These are phyloP conservation scores for Fraxinus ornus DNA, from an alignment of 305 asterid species.

Conservation along the genomic window DNA sequence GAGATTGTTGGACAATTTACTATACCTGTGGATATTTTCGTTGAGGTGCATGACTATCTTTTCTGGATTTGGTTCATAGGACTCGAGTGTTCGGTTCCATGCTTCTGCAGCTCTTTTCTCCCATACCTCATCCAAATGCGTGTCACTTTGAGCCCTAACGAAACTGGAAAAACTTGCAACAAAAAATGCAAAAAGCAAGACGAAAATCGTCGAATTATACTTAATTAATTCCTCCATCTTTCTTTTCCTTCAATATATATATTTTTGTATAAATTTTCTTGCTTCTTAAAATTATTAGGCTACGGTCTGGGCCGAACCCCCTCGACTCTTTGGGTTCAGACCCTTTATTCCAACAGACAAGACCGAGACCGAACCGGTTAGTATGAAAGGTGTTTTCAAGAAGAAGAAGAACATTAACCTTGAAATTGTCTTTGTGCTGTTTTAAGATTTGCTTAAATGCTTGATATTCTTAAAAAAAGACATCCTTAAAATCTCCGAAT, in stretches of 20 bases:
- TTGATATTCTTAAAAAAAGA: neutral
- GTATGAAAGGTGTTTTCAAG: neutral
- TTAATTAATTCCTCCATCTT: neutral
- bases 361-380: neutral
- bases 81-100: slow-evolving; percentile 23
- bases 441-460: neutral
- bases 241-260: neutral
- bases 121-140: slow-evolving; percentile 18
- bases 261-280: neutral
- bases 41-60: slow-evolving; percentile 19
- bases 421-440: neutral
- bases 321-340: neutral
- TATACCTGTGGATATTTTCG: slow-evolving; percentile 18
- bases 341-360: neutral
- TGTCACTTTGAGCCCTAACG: neutral
- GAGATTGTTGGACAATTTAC: neutral
- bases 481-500: neutral
- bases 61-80: slow-evolving; percentile 20
- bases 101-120: slow-evolving; percentile 15
- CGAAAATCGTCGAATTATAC: neutral
- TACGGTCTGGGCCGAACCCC: neutral
- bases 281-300: neutral
- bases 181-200: neutral
- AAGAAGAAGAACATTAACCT: neutral
- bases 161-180: neutral